Conservation (phyloP, 306 rosid species). For the Prinsepia uniflora region DNA sequence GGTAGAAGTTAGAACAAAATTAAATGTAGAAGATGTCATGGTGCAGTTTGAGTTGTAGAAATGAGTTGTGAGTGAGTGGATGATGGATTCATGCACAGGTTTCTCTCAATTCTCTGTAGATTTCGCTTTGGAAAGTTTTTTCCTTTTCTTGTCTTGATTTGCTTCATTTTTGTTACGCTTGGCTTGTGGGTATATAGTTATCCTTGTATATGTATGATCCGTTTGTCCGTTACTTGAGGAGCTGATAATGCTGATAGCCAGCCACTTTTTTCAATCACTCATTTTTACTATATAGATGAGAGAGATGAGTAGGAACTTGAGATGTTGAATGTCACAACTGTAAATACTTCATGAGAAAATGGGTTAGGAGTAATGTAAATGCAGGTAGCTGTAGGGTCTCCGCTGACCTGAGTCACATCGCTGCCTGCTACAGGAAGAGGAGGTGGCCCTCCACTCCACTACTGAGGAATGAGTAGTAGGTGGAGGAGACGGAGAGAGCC, state of each 20-base stretch:
- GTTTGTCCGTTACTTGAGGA: not conserved
- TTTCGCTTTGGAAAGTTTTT: not conserved
- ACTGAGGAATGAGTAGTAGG: too few species aligned
- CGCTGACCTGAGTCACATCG: not conserved
- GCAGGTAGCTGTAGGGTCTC: not conserved
- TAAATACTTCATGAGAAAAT: too few species aligned
- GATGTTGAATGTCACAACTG: too few species aligned
- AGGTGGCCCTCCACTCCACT: too few species aligned
- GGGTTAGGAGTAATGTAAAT: too few species aligned
- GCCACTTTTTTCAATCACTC: not conserved
- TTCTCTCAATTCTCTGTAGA: not conserved
- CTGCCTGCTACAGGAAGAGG: not conserved
- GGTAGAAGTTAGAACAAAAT: not conserved
- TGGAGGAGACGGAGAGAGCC: too few species aligned
- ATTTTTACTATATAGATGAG: too few species aligned
- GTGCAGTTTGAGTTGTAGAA: not conserved
- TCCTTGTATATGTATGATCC: not conserved
- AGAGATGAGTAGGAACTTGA: too few species aligned
- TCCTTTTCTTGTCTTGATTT: not conserved
- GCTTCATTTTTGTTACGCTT: not conserved
- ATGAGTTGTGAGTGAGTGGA: not conserved
- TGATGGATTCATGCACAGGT: not conserved
- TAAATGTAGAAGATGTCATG: not conserved
- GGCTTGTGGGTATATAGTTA: not conserved
- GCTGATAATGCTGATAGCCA: not conserved